Percentiles rank a stretch among this genome's conserved stretches.
phyloP scores from a whole-genome alignment of 1,139 yeast species.

The Kodamaea sp. region DNA sequence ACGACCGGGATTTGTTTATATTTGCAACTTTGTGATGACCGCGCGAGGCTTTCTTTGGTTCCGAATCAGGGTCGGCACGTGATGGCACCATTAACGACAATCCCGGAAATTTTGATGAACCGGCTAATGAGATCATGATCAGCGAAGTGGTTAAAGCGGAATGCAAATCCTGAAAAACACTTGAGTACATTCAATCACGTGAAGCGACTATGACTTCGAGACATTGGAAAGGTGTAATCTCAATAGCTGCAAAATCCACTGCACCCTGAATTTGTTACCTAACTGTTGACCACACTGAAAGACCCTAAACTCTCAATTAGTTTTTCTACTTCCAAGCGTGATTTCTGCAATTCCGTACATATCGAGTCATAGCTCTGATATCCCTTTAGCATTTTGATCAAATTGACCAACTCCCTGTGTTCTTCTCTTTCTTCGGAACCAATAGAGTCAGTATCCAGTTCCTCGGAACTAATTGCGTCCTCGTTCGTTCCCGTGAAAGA shows the following conservation, averaged over 20 bases:
- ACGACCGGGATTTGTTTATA: slow-evolving; percentile 9
- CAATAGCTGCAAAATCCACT: too few relatives aligned
- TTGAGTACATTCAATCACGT: too few relatives aligned
- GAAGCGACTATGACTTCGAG: too few relatives aligned
- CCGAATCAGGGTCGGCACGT: too few relatives aligned
- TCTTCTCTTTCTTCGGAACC: slow-evolving; percentile 19
- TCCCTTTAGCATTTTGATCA: slow-evolving; percentile 53
- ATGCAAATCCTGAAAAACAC: too few relatives aligned
- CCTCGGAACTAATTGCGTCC: slow-evolving; percentile 9
- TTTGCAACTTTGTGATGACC: slow-evolving; percentile 1
- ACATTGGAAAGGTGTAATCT: too few relatives aligned
- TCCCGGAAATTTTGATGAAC: too few relatives aligned
- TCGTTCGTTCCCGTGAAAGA: slow-evolving; percentile 7
- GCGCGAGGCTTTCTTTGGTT: too few relatives aligned
- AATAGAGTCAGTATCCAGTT: slow-evolving; percentile 8
- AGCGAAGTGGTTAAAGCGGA: too few relatives aligned
- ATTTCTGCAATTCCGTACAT: slow-evolving; percentile 64
- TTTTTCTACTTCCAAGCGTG: slow-evolving; percentile 56
- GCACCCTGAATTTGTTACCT: too few relatives aligned
- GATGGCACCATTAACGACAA: too few relatives aligned
- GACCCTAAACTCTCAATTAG: slow-evolving; percentile 48
- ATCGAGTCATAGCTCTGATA: slow-evolving; percentile 71
- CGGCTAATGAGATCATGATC: too few relatives aligned
- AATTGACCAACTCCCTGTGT: slow-evolving; percentile 31
- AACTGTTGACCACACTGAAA: slow-evolving; percentile 44